A percentile compares a stretch with the other conserved stretches of the same genome.
phyloP scores from a whole-genome alignment of 2,329 filamentous ascomycete species.

The Lojkania enalia region DNA sequence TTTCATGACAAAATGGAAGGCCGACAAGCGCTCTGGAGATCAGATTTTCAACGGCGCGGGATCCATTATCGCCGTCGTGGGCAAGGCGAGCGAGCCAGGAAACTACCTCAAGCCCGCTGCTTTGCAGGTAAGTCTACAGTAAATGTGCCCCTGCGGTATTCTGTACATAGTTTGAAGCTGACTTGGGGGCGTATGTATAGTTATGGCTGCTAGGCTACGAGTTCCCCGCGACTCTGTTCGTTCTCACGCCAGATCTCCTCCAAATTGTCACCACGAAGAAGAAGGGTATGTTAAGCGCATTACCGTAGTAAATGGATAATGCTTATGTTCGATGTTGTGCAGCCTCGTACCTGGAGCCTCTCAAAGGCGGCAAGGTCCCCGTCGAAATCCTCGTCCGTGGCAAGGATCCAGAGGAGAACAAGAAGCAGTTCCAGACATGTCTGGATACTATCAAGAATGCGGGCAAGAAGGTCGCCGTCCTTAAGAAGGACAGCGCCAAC shows the following conservation, averaged over 20 bases:
- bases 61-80: slow-evolving; percentile 88
- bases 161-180: slow-evolving; percentile 2
- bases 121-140: slow-evolving; percentile 72
- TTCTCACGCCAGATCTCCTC: slow-evolving; percentile 84
- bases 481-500: slow-evolving; percentile 80
- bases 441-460: slow-evolving; percentile 83
- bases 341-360: slow-evolving; percentile 90
- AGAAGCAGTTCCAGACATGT: slow-evolving; percentile 84
- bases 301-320: background rate
- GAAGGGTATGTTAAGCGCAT: slow-evolving; percentile 67
- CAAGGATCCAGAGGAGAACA: slow-evolving; percentile 89
- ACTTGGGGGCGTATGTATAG: slow-evolving; percentile 58
- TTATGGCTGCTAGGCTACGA: slow-evolving; percentile 99
- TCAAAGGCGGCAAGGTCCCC: slow-evolving; percentile 90
- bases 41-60: slow-evolving; percentile 81
- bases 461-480: slow-evolving; percentile 87
- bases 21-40: slow-evolving; percentile 87
- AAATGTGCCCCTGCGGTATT: background rate
- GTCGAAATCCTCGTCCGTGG: slow-evolving; percentile 89
- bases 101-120: slow-evolving; percentile 96
- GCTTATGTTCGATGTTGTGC: slow-evolving; percentile 42
- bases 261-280: slow-evolving; percentile 96
- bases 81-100: slow-evolving; percentile 80
- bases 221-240: slow-evolving; percentile 92
- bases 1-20: slow-evolving; percentile 91